Percentiles rank a stretch among this genome's conserved stretches.
phyloP scores from a whole-genome alignment of 371 early-diverging fungal species.

The Dentiscutata heterogama region DNA sequence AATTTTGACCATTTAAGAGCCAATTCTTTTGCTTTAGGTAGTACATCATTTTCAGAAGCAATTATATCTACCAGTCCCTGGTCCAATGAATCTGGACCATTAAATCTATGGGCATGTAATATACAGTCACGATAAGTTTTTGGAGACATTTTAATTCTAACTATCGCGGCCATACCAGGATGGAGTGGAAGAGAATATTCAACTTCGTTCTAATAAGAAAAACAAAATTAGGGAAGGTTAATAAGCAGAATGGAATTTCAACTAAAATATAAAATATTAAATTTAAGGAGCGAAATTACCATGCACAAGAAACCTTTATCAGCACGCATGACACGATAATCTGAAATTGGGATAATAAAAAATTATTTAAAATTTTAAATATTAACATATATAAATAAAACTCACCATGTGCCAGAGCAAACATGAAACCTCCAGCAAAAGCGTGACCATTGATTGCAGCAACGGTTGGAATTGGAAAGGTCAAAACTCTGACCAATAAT shows the following conservation, averaged over 20 bases:
- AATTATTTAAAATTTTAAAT: background rate
- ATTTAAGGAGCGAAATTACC: slow-evolving; percentile 50
- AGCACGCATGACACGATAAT: slow-evolving; percentile 84
- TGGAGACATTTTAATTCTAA: slow-evolving; percentile 70
- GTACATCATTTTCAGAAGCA: slow-evolving; percentile 55
- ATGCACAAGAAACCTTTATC: slow-evolving; percentile 84
- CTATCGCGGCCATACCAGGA: slow-evolving; percentile 79
- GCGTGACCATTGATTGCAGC: slow-evolving; percentile 89
- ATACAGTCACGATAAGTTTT: slow-evolving; percentile 70
- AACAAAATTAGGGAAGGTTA: background rate
- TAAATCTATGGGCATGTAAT: slow-evolving; percentile 74
- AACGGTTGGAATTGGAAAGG: slow-evolving; percentile 82
- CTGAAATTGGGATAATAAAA: slow-evolving; percentile 47
- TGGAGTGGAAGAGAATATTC: slow-evolving; percentile 77
- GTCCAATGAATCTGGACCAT: slow-evolving; percentile 70
- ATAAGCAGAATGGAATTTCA: background rate
- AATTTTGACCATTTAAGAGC: slow-evolving; percentile 69
- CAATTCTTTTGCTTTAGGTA: slow-evolving; percentile 62
- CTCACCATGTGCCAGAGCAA: slow-evolving; percentile 79
- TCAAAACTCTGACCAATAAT: slow-evolving; percentile 58
- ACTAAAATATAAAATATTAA: too few species aligned
- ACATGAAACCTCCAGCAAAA: slow-evolving; percentile 88
- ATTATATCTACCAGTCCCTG: slow-evolving; percentile 71
- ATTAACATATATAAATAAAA: background rate
- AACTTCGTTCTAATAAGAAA: slow-evolving; percentile 73